Evolutionary conservation across 2,329 filamentous ascomycete species (phyloP).

Genomic region (Colletotrichum lupini): DNA sequence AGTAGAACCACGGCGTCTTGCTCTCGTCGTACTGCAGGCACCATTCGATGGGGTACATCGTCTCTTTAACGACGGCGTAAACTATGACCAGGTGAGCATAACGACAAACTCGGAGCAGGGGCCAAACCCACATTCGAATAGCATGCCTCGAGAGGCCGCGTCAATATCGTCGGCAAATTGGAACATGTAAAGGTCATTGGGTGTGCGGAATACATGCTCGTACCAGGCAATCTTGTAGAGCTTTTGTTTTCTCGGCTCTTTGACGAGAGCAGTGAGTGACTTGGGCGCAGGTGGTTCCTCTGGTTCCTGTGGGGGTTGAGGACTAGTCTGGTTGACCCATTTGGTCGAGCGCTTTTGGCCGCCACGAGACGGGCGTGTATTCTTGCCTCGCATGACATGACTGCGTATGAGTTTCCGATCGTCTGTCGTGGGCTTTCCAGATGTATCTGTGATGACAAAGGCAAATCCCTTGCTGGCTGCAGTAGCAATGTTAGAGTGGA

Average conservation of each 20-base stretch:
- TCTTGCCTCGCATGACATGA: constrained; percentile 36
- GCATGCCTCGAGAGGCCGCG: constrained; percentile 2
- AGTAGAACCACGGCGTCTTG: constrained; percentile 42
- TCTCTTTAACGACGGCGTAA: constrained; percentile 32
- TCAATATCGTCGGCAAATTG: constrained; percentile 36
- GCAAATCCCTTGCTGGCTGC: constrained; percentile 39
- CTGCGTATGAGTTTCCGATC: constrained; percentile 40
- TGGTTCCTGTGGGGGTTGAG: background rate
- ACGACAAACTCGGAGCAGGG: too few relatives aligned
- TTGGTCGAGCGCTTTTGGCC: background rate
- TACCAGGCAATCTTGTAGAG: background rate
- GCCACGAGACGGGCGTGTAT: constrained; percentile 3
- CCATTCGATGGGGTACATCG: constrained; percentile 44
- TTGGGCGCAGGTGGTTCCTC: background rate
- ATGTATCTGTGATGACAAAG: constrained; percentile 41
- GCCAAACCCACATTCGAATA: constrained; percentile 22
- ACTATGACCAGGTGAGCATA: constrained; percentile 1
- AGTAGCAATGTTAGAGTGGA: background rate
- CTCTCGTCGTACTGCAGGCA: constrained; percentile 40
- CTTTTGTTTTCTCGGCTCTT: background rate
- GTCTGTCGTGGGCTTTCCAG: constrained; percentile 39
- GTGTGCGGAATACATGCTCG: background rate
- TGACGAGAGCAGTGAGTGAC: background rate
- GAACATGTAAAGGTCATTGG: constrained; percentile 41
- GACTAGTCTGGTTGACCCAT: background rate